Percentiles rank a stretch among this genome's conserved stretches.
Evolutionary conservation across 139 green algal species (phyloP).

Genomic region (Volvox africanus): DNA sequence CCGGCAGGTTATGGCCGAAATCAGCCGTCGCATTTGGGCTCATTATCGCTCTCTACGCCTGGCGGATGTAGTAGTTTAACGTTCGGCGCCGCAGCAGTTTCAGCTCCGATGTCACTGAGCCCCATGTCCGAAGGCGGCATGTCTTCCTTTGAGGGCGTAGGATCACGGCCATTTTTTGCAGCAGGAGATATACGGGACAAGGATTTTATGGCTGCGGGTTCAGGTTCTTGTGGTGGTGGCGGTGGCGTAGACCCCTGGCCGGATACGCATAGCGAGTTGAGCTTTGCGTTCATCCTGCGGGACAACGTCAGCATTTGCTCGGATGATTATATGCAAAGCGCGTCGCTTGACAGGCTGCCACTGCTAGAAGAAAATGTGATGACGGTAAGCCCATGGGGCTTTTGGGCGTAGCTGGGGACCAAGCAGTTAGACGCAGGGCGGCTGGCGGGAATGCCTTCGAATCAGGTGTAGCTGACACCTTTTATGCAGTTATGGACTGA

Average conservation of each 20-base stretch:
- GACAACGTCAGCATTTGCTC: conserved; percentile 28
- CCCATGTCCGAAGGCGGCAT: not conserved
- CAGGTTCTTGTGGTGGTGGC: not conserved
- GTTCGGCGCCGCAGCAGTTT: not conserved
- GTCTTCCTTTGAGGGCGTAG: not conserved
- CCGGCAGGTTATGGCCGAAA: not conserved
- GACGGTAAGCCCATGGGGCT: not conserved
- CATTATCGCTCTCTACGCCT: not conserved
- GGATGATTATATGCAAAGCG: conserved; percentile 10
- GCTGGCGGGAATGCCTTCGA: too few species aligned
- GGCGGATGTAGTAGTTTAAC: not conserved
- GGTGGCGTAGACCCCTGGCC: conserved; percentile 13
- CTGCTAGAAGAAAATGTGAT: conserved; percentile 20
- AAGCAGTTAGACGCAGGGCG: too few species aligned
- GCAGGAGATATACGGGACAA: not conserved
- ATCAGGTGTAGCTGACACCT: too few species aligned
- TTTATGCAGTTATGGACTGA: too few species aligned
- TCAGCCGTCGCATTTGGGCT: not conserved
- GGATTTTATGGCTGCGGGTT: not conserved
- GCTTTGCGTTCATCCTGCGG: conserved; percentile 39
- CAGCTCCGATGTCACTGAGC: conserved; percentile 17
- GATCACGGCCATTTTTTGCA: not conserved
- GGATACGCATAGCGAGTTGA: conserved; percentile 18
- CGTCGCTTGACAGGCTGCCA: conserved; percentile 9
- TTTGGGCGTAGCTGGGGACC: too few species aligned